Evolutionary conservation across 371 early-diverging fungal genomes (phyloP).

Genomic region (Lichtheimia ramosa): DNA sequence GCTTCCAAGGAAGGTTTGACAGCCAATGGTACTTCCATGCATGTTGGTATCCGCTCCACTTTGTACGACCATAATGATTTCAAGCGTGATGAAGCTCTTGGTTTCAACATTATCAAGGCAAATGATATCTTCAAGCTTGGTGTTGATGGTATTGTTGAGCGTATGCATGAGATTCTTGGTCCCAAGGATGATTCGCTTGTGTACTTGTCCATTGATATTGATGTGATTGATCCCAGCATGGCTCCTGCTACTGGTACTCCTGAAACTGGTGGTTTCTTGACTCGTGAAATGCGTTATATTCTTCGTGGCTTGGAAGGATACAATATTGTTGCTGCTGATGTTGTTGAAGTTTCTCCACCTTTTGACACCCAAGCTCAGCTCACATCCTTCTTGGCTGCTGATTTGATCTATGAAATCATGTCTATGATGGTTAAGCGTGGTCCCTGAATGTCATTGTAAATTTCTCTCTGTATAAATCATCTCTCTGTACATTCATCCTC

Average conservation of each 20-base stretch:
- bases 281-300: constrained; percentile 50
- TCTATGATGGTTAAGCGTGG: constrained; percentile 48
- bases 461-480: too few species aligned
- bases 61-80: constrained; percentile 40
- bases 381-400: constrained; percentile 45
- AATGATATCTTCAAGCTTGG: constrained; percentile 50
- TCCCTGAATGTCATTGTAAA: neutral
- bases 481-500: too few species aligned
- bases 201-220: constrained; percentile 54
- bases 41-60: constrained; percentile 51
- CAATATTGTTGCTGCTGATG: constrained; percentile 45
- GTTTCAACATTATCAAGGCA: constrained; percentile 48
- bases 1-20: constrained; percentile 52
- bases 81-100: constrained; percentile 38
- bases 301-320: constrained; percentile 44
- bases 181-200: constrained; percentile 29
- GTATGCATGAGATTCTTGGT: constrained; percentile 46
- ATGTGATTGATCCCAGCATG: constrained; percentile 52
- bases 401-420: constrained; percentile 43
- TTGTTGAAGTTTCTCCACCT: constrained; percentile 52
- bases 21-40: constrained; percentile 47
- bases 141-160: constrained; percentile 41
- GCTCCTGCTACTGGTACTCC: constrained; percentile 57
- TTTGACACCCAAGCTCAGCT: constrained; percentile 55
- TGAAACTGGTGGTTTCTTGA: constrained; percentile 53